Conservation (phyloP, 306 rosid genomes). For the Trifolium fragiferum region DNA sequence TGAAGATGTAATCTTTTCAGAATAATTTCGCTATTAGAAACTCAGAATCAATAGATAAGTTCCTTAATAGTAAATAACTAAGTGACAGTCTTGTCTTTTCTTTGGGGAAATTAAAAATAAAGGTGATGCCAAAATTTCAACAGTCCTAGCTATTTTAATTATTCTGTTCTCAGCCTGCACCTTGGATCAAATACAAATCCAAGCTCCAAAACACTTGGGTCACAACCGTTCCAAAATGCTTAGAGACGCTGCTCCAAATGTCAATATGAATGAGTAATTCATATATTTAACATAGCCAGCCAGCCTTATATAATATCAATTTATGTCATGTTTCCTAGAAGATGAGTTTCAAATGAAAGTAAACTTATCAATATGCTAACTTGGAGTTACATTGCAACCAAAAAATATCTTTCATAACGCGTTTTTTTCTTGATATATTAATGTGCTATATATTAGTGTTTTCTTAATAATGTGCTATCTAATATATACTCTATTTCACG, state of each 20-base stretch:
- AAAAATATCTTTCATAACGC: background rate
- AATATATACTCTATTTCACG: background rate
- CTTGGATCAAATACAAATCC: constrained; percentile 34
- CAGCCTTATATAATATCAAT: background rate
- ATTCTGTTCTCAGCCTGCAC: constrained; percentile 22
- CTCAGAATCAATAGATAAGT: background rate
- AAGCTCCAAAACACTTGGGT: background rate
- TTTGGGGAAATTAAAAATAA: background rate
- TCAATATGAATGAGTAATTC: constrained; percentile 23
- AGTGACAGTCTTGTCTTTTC: constrained; percentile 1
- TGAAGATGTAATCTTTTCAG: background rate
- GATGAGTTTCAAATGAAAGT: constrained; percentile 2
- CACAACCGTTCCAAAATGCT: constrained; percentile 18
- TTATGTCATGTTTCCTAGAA: constrained; percentile 31
- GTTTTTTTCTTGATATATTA: background rate
- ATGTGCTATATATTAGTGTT: background rate
- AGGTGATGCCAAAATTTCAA: constrained; percentile 10
- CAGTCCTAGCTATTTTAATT: constrained; percentile 23
- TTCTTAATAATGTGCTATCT: background rate
- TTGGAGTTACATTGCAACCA: background rate
- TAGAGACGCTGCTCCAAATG: constrained; percentile 22
- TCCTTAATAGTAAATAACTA: background rate
- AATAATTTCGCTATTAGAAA: background rate
- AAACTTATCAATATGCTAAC: background rate
- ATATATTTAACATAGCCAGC: background rate